phyloP scores from a whole-genome alignment of 2,329 filamentous ascomycete genomes.

The Colletotrichum costaricense region DNA sequence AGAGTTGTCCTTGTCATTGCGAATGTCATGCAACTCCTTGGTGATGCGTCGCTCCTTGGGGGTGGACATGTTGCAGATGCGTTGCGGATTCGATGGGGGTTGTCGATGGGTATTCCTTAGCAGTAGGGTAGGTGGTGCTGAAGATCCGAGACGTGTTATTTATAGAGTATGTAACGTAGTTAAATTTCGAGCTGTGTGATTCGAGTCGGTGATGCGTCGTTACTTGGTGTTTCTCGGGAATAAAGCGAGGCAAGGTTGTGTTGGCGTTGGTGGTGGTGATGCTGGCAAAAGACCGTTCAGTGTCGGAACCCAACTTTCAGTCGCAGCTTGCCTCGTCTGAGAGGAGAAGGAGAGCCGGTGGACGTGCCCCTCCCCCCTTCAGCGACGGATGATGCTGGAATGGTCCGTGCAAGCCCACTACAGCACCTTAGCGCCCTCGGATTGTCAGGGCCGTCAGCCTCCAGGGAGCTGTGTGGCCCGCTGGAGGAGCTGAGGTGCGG shows the following conservation, averaged over 20 bases:
- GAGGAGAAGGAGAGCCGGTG: slow-evolving; percentile 12
- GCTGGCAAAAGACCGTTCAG: neutral
- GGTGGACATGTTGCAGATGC: slow-evolving; percentile 52
- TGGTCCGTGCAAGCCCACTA: slow-evolving; percentile 29
- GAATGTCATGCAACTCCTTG: slow-evolving; percentile 83
- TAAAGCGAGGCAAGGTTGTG: neutral
- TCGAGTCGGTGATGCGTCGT: neutral
- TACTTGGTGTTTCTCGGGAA: neutral
- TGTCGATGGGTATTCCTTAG: neutral
- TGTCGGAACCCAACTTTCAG: neutral
- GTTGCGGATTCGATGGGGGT: neutral
- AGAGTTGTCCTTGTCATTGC: slow-evolving; percentile 77
- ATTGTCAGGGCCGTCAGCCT: slow-evolving; percentile 23
- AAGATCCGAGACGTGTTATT: neutral
- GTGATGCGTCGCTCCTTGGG: slow-evolving; percentile 70
- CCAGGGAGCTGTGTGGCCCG: neutral
- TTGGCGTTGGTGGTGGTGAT: neutral
- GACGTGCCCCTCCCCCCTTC: slow-evolving; percentile 17
- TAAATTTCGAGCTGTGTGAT: neutral
- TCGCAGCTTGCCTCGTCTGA: neutral
- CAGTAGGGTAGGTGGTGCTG: neutral
- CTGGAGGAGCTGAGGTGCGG: neutral
- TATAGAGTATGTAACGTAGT: neutral
- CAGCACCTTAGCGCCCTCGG: slow-evolving; percentile 13
- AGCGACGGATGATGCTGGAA: slow-evolving; percentile 27